phyloP scores from a whole-genome alignment of 2,329 filamentous ascomycete species.

The Cryphonectria japonica region DNA sequence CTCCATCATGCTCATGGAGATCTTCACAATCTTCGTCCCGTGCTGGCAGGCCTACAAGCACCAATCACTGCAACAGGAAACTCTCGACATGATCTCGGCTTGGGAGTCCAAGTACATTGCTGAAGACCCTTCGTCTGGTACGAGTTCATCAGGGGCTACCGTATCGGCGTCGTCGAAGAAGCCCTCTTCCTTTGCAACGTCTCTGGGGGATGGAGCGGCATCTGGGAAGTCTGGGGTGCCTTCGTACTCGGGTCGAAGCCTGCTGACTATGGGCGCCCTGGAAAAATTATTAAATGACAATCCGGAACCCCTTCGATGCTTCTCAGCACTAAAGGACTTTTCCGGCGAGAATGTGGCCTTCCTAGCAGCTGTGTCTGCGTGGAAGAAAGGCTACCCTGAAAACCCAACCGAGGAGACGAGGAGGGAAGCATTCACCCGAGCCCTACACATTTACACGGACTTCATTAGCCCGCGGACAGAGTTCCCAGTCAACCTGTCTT shows the following conservation, averaged over 20 bases:
- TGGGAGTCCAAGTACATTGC: conserved; percentile 49
- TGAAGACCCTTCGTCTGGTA: conserved; percentile 24
- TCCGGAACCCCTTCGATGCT: conserved; percentile 63
- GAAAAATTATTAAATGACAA: conserved; percentile 64
- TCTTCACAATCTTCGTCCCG: conserved; percentile 66
- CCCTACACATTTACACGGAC: conserved; percentile 63
- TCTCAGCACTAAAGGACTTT: conserved; percentile 68
- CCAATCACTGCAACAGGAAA: conserved; percentile 50
- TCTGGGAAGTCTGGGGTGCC: conserved; percentile 31
- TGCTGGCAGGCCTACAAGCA: conserved; percentile 59
- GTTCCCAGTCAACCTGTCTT: conserved; percentile 70
- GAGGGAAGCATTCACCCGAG: conserved; percentile 60
- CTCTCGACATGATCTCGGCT: conserved; percentile 52
- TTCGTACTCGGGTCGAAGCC: conserved; percentile 43
- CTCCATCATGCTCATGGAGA: conserved; percentile 65
- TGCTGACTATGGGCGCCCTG: conserved; percentile 64
- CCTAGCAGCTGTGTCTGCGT: conserved; percentile 59
- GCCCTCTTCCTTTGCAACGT: conserved; percentile 38
- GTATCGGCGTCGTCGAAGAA: conserved; percentile 38
- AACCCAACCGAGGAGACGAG: conserved; percentile 39
- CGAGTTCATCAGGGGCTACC: conserved; percentile 36
- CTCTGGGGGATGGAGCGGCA: conserved; percentile 35
- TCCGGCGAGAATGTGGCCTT: conserved; percentile 75
- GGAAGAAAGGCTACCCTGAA: conserved; percentile 47
- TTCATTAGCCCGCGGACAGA: conserved; percentile 65